Base-by-base conservation (phyloP, 1,284 basidiomycete species). In the Rhodotorula sp. region DNA sequence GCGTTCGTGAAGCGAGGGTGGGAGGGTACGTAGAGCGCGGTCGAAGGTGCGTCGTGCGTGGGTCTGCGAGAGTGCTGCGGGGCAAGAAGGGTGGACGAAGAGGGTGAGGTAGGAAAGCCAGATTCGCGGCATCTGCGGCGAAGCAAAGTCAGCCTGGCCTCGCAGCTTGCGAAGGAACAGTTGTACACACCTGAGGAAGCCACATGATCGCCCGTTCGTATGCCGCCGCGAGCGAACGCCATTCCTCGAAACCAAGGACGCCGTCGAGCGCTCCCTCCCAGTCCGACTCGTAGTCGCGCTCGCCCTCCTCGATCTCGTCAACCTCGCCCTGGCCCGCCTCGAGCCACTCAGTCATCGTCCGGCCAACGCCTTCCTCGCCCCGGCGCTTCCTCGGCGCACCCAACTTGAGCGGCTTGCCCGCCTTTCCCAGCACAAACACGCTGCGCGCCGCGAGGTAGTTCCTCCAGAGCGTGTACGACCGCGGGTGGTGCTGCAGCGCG, bases 21-120 rank as follows among this genome's bases (percentile, higher is more conserved):
- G 91, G 10, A 99, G 86, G 0, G 94, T 94, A 60, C 96, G 89
- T 36, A 99, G 82, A 1, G 95, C 92, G 62, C 96, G 89, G 82
- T 99, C 96, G 78, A 92, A 99, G 0, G 94, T 96, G 72, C 89
- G 86, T 27, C 95, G 87, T 9, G 94, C 94, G 80, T 99, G 95
- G 0, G 92, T 92, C 77, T 90, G 85, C 22, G 90, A 90, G 67
- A 99, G 85, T 30, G 86, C 81, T 2, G 94, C 83, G 2, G 96
- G 94, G 79, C 94, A 98, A 66, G 86, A 84, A 1, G 93, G 92
- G 79, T 99, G 95, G 68, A 88, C 86, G 81, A 99, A 90, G 71
- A 97, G 84, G 67, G 90, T 90, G 46, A 94, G 84, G 81, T 99
- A 99, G 82, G 92, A 87, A 55, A 97, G 82, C 96, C 96, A 99